These are phyloP conservation scores for Urochloa ruziziensis DNA, from an alignment of 176 grass and related monocot species.

Conservation along the genomic window DNA sequence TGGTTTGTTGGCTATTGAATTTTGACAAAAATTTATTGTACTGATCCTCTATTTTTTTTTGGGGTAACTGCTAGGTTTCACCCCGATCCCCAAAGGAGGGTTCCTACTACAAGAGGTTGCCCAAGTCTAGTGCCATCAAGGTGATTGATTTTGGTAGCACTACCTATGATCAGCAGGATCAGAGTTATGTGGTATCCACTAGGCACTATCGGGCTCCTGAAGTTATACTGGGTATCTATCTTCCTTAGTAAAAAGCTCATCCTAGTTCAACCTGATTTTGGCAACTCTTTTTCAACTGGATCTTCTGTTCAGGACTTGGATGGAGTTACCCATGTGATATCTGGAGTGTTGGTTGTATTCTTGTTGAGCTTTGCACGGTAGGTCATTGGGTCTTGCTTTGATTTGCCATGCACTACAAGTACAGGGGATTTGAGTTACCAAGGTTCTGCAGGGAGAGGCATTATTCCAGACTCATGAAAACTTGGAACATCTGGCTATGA, in stretches of 20 bases:
- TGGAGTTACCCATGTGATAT: slow-evolving; percentile 97
- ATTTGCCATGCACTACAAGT: neutral
- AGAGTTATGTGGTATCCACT: slow-evolving; percentile 89
- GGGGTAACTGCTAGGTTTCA: slow-evolving; percentile 44
- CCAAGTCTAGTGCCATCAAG: slow-evolving; percentile 93
- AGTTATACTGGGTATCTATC: slow-evolving; percentile 77
- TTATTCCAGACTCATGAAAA: slow-evolving; percentile 75
- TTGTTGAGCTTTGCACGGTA: slow-evolving; percentile 98
- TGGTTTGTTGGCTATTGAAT: neutral
- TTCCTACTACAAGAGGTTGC: slow-evolving; percentile 73
- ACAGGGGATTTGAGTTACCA: slow-evolving; percentile 23
- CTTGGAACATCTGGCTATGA: slow-evolving; percentile 70
- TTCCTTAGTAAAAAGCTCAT: slow-evolving; percentile 7
- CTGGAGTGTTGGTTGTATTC: slow-evolving; percentile 94
- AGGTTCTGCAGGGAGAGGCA: slow-evolving; percentile 53
- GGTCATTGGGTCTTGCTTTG: slow-evolving; percentile 25
- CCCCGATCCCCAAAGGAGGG: slow-evolving; percentile 59
- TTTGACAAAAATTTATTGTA: neutral
- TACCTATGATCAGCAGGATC: slow-evolving; percentile 58
- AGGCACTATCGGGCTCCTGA: slow-evolving; percentile 94
- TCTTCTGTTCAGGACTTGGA: slow-evolving; percentile 69
- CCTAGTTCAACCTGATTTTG: neutral
- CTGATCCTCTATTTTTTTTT: slow-evolving; percentile 24
- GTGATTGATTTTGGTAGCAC: slow-evolving; percentile 99
- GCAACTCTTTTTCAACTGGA: slow-evolving; percentile 6